Evolutionary conservation across 805 yeast genomes (phyloP).

Genomic region (Zygoascus tannicola): DNA sequence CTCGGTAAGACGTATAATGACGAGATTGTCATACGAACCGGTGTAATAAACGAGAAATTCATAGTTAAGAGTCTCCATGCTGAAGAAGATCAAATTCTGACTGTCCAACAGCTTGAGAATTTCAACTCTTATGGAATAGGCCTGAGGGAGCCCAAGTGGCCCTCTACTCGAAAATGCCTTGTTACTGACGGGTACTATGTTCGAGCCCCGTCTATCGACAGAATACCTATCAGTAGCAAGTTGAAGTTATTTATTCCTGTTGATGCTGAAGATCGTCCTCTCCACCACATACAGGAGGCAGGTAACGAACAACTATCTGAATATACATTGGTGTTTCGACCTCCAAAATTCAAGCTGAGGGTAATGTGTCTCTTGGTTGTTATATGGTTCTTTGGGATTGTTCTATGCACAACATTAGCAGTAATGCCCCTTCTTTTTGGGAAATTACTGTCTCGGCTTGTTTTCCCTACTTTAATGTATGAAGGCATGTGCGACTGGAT

Average conservation of each 20-base stretch:
- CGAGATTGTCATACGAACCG: slow-evolving; percentile 43
- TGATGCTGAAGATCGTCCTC: slow-evolving; percentile 61
- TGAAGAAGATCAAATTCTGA: slow-evolving; percentile 33
- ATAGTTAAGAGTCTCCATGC: slow-evolving; percentile 52
- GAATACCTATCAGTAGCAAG: slow-evolving; percentile 49
- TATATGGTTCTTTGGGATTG: slow-evolving; percentile 38
- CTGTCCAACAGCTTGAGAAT: slow-evolving; percentile 40
- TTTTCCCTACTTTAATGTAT: neutral
- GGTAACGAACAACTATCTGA: slow-evolving; percentile 29
- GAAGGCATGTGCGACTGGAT: neutral
- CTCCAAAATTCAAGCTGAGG: slow-evolving; percentile 63
- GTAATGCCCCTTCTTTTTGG: slow-evolving; percentile 25
- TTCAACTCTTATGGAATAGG: neutral
- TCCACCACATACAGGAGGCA: slow-evolving; percentile 31
- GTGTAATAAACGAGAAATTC: slow-evolving; percentile 43
- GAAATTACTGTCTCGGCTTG: slow-evolving; percentile 4
- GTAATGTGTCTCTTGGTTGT: slow-evolving; percentile 39
- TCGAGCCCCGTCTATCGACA: slow-evolving; percentile 82
- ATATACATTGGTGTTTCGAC: slow-evolving; percentile 76
- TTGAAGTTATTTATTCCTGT: slow-evolving; percentile 66
- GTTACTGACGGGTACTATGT: slow-evolving; percentile 75
- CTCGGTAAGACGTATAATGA: slow-evolving; percentile 49
- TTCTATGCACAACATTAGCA: slow-evolving; percentile 17
- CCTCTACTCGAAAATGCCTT: slow-evolving; percentile 32
- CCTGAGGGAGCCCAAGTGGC: neutral